Conservation (phyloP, 768 basidiomycete species). For the Boletales sp. region DNA sequence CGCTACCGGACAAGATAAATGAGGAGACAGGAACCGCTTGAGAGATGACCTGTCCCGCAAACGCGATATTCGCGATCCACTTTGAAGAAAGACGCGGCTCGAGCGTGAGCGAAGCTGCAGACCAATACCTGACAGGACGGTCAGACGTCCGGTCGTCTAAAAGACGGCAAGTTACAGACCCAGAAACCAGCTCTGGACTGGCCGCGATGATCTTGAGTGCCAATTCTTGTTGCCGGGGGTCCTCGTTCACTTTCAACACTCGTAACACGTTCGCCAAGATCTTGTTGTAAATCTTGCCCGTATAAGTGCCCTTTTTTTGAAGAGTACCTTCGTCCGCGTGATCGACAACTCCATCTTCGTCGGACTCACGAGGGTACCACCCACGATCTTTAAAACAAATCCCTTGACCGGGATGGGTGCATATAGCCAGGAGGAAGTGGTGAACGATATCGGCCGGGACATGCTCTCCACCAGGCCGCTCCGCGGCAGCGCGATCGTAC, state of each 20-base stretch:
- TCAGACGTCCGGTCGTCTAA: slow-evolving; percentile 8
- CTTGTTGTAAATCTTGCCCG: slow-evolving; percentile 72
- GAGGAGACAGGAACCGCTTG: slow-evolving; percentile 64
- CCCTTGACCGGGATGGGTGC: slow-evolving; percentile 75
- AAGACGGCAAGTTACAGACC: slow-evolving; percentile 40
- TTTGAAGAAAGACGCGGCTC: slow-evolving; percentile 85
- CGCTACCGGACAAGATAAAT: slow-evolving; percentile 51
- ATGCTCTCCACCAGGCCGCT: slow-evolving; percentile 47
- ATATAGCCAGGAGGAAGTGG: slow-evolving; percentile 84
- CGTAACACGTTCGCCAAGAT: slow-evolving; percentile 75
- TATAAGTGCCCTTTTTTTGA: slow-evolving; percentile 23
- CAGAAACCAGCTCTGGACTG: slow-evolving; percentile 82
- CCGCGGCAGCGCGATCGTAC: slow-evolving; percentile 57
- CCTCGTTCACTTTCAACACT: slow-evolving; percentile 83
- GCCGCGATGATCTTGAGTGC: slow-evolving; percentile 74
- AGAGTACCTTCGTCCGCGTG: slow-evolving; percentile 35
- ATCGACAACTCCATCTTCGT: slow-evolving; percentile 35
- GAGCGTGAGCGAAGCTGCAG: slow-evolving; percentile 61
- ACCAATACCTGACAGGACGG: slow-evolving; percentile 61
- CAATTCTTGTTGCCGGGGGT: slow-evolving; percentile 79
- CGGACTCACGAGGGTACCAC: slow-evolving; percentile 79
- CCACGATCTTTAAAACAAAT: slow-evolving; percentile 87
- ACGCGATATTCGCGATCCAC: slow-evolving; percentile 89
- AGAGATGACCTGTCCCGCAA: slow-evolving; percentile 75
- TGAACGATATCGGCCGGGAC: slow-evolving; percentile 77